A percentile compares a stretch with the other conserved stretches of the same genome.
Evolutionary conservation across 257 asterid genomes (phyloP).

Genomic region (Nicotiana paniculata): DNA sequence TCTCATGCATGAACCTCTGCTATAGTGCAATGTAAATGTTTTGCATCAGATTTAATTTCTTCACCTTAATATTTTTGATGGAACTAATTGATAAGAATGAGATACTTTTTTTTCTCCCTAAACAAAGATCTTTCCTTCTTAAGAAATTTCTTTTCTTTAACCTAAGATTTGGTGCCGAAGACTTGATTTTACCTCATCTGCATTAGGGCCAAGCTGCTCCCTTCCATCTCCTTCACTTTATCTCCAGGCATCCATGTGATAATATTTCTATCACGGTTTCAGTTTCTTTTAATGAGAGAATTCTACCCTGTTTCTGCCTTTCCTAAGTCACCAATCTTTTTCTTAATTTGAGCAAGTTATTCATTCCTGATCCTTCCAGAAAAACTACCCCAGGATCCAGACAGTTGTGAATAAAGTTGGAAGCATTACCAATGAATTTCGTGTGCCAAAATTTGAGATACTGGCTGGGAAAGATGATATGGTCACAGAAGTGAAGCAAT

Average conservation of each 20-base stretch:
- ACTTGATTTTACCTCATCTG: neutral
- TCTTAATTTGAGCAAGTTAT: neutral
- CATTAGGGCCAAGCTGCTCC: neutral
- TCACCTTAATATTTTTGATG: neutral
- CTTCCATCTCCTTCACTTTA: neutral
- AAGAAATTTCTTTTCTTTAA: neutral
- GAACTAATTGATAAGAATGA: neutral
- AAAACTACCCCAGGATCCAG: slow-evolving; percentile 86
- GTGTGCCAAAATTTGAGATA: slow-evolving; percentile 91
- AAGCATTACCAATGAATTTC: slow-evolving; percentile 72
- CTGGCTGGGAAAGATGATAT: slow-evolving; percentile 75
- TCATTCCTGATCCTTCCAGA: slow-evolving; percentile 34
- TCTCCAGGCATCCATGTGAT: neutral
- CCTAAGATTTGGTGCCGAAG: neutral
- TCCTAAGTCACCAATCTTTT: neutral
- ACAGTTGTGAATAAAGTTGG: slow-evolving; percentile 92
- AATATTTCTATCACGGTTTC: neutral
- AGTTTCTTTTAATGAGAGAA: neutral
- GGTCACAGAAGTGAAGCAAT: slow-evolving; percentile 91
- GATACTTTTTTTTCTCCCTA: neutral
- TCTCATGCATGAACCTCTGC: neutral
- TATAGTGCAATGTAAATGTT: slow-evolving; percentile 4
- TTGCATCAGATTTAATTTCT: neutral
- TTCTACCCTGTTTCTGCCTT: neutral
- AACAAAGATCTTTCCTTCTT: neutral